Evolutionary conservation across 345 rosid species (phyloP).

Genomic region (Rhodomyrtus tomentosa): DNA sequence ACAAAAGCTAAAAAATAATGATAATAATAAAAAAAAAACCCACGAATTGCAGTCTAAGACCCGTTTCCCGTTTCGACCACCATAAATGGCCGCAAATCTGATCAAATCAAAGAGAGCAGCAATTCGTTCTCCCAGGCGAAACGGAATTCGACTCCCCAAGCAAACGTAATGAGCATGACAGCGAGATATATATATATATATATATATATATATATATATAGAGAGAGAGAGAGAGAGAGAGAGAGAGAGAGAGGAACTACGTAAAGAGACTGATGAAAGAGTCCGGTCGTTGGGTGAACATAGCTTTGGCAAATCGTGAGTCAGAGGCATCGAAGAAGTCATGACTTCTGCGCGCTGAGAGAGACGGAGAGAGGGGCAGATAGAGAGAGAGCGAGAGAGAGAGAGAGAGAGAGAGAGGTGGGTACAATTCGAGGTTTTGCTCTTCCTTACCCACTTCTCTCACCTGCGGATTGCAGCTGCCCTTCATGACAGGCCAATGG

Average conservation of each 20-base stretch:
- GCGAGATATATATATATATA: neutral
- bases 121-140: neutral
- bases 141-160: neutral
- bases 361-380: neutral
- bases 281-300: constrained; percentile 15
- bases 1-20: neutral
- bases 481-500: neutral
- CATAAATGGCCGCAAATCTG: neutral
- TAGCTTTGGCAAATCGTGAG: constrained; percentile 16
- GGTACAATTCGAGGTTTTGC: neutral
- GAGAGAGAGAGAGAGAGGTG: neutral
- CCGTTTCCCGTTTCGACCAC: neutral
- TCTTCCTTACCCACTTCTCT: neutral
- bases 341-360: neutral
- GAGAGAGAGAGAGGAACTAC: constrained; percentile 11
- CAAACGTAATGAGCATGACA: neutral
- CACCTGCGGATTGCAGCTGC: fast-evolving
- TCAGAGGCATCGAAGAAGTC: constrained; percentile 36
- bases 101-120: neutral
- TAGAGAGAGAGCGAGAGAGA: neutral
- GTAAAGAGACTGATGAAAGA: constrained; percentile 19
- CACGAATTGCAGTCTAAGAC: neutral
- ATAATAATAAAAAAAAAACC: too few species aligned
- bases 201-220: too few species aligned
- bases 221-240: neutral